These are phyloP conservation scores for Aspergillus fumigatus DNA, from an alignment of 2,329 filamentous ascomycete genomes.

Conservation along the genomic window DNA sequence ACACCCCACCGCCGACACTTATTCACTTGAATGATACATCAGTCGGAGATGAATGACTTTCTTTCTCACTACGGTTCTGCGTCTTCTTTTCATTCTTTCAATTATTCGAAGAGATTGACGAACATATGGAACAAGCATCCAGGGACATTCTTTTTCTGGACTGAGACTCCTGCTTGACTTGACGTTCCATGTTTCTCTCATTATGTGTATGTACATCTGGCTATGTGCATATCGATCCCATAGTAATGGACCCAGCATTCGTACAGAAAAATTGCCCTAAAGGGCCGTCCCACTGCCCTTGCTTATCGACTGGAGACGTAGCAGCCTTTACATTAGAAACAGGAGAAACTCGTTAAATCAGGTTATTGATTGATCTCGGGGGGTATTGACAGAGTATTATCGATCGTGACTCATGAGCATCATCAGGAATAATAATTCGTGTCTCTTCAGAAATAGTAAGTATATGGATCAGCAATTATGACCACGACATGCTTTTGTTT, in stretches of 20 bases:
- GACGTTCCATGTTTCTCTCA: not conserved
- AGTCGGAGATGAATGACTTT: not conserved
- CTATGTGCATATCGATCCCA: not conserved
- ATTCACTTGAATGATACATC: not conserved
- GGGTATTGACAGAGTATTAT: not conserved
- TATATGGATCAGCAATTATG: not conserved
- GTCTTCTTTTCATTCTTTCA: not conserved
- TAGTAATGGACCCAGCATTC: not conserved
- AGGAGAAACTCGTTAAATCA: not conserved
- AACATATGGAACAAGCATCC: not conserved
- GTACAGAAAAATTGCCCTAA: not conserved
- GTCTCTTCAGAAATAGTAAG: not conserved
- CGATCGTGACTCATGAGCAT: not conserved
- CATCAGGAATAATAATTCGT: not conserved
- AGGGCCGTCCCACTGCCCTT: not conserved
- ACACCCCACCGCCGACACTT: not conserved
- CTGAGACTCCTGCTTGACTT: not conserved
- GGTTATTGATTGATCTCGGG: not conserved
- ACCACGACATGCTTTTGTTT: not conserved
- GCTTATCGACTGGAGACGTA: not conserved
- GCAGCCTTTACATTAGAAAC: not conserved
- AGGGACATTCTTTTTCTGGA: not conserved
- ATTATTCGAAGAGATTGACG: not conserved
- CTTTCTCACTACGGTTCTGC: not conserved
- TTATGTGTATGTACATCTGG: constrained; percentile 5